These are phyloP conservation scores for Arthrobotrys conoides DNA, from an alignment of 2,329 filamentous ascomycete species.

Conservation along the genomic window DNA sequence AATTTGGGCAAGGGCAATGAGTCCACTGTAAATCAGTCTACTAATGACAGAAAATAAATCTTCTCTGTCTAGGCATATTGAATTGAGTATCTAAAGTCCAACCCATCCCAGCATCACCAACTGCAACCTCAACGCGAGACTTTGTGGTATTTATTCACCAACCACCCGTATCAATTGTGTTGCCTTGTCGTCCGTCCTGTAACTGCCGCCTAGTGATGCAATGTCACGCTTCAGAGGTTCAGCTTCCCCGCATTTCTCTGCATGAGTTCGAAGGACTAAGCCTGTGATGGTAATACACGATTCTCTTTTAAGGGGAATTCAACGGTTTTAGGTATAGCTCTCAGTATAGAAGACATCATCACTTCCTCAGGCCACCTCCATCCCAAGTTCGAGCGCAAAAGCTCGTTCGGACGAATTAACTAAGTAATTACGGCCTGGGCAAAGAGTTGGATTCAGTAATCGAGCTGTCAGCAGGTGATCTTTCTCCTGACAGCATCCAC, in stretches of 20 bases:
- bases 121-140: slow-evolving; percentile 23
- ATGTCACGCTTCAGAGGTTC: slow-evolving; percentile 8
- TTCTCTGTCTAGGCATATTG: background rate
- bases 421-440: background rate
- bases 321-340: slow-evolving; percentile 18
- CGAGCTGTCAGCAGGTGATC: slow-evolving; percentile 26
- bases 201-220: slow-evolving; percentile 19
- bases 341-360: background rate
- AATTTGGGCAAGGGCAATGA: background rate
- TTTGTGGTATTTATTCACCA: slow-evolving; percentile 49
- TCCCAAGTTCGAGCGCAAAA: background rate
- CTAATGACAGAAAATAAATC: background rate
- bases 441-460: slow-evolving; percentile 14
- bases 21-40: background rate
- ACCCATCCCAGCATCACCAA: background rate
- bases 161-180: slow-evolving; percentile 25
- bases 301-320: background rate
- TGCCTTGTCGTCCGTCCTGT: slow-evolving; percentile 14
- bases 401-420: background rate
- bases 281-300: slow-evolving; percentile 8
- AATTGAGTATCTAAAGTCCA: background rate
- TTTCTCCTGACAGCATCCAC: slow-evolving; percentile 26
- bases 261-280: slow-evolving; percentile 20
- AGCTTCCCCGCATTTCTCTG: slow-evolving; percentile 30
- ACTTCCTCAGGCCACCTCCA: slow-evolving; percentile 25